These are phyloP conservation scores for Citrus hindsii DNA, from an alignment of 345 rosid species.

Conservation along the genomic window DNA sequence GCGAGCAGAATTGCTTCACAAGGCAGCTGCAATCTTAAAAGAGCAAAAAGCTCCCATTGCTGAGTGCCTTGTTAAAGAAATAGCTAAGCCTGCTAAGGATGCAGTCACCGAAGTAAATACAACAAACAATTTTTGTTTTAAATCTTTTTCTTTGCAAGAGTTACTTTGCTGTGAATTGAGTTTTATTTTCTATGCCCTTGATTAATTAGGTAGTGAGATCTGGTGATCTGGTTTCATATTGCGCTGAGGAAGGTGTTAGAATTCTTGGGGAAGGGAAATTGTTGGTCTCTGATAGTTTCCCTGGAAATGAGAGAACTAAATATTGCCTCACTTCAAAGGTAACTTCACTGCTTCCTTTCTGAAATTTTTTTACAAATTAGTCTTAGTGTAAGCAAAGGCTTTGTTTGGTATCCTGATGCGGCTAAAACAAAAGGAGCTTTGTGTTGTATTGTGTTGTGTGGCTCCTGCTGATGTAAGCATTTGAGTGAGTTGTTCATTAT, in stretches of 20 bases:
- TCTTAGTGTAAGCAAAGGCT: not conserved
- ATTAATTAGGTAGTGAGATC: slow-evolving; percentile 78
- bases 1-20: slow-evolving; percentile 43
- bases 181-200: not conserved
- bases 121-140: not conserved
- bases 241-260: slow-evolving; percentile 96
- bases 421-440: not conserved
- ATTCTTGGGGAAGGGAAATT: slow-evolving; percentile 90
- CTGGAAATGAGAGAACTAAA: slow-evolving; percentile 94
- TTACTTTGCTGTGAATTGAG: not conserved
- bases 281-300: slow-evolving; percentile 86
- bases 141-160: not conserved
- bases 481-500: not conserved
- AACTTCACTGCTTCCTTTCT: not conserved
- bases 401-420: too few relatives aligned
- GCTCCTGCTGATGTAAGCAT: not conserved
- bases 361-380: not conserved
- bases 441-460: not conserved
- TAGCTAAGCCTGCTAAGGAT: slow-evolving; percentile 96
- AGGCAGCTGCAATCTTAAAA: slow-evolving; percentile 37
- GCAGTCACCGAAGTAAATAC: slow-evolving; percentile 66
- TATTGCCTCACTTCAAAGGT: slow-evolving; percentile 97
- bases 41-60: slow-evolving; percentile 36
- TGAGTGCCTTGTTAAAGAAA: slow-evolving; percentile 55
- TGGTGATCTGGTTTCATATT: slow-evolving; percentile 85